Percentiles rank a stretch among this genome's conserved stretches.
These are phyloP conservation scores for Arabidopsis suecica DNA, from an alignment of 345 rosid species.

Conservation along the genomic window DNA sequence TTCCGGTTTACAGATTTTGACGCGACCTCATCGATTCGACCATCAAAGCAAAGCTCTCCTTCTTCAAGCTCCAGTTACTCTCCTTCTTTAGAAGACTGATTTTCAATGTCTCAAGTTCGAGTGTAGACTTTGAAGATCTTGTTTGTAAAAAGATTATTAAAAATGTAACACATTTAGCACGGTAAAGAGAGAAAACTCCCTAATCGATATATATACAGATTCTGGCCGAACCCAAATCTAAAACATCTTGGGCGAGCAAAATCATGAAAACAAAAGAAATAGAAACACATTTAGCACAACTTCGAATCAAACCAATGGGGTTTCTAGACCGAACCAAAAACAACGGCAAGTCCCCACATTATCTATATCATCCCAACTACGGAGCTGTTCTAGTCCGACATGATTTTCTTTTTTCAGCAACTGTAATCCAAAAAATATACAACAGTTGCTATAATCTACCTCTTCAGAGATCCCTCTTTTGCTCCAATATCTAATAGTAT, in stretches of 20 bases:
- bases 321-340: slow-evolving; percentile 44
- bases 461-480: slow-evolving; percentile 23
- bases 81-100: too few relatives aligned
- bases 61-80: too few relatives aligned
- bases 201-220: not conserved
- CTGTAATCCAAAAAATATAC: slow-evolving; percentile 35
- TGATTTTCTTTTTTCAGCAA: slow-evolving; percentile 12
- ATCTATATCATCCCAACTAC: slow-evolving; percentile 32
- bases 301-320: slow-evolving; percentile 26
- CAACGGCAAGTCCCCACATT: slow-evolving; percentile 27
- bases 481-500: slow-evolving; percentile 55
- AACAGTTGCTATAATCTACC: slow-evolving; percentile 30
- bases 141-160: too few relatives aligned
- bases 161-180: too few relatives aligned
- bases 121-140: too few relatives aligned
- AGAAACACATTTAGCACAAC: slow-evolving; percentile 32
- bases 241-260: slow-evolving; percentile 39
- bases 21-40: too few relatives aligned
- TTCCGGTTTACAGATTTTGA: too few relatives aligned
- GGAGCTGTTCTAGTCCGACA: slow-evolving; percentile 7
- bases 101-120: too few relatives aligned
- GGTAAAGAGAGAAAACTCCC: too few relatives aligned
- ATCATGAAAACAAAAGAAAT: slow-evolving; percentile 18
- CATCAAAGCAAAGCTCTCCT: too few relatives aligned
- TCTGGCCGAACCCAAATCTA: slow-evolving; percentile 36